Evolutionary conservation across 2,329 filamentous ascomycete species (phyloP).

Genomic region (Ophiosphaerella korrae): DNA sequence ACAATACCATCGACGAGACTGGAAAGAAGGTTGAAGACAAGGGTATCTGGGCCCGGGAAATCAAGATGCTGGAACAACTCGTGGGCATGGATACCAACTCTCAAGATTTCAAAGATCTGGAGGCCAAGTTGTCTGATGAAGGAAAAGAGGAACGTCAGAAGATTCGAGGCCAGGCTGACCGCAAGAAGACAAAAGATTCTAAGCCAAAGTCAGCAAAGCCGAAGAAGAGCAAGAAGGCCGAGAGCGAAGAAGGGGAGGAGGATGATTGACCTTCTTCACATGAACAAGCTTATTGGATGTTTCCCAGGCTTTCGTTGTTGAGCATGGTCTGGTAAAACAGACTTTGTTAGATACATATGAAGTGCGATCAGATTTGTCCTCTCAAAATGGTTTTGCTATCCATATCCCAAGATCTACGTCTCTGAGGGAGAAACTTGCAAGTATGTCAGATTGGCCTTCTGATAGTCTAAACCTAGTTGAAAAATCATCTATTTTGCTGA

Average conservation of each 20-base stretch:
- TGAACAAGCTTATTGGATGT: neutral
- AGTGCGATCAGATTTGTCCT: no score
- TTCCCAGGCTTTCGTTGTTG: no score
- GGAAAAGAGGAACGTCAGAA: conserved; percentile 75
- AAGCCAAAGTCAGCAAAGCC: conserved; percentile 42
- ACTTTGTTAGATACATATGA: neutral
- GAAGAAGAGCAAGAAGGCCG: conserved; percentile 35
- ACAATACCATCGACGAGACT: conserved; percentile 70
- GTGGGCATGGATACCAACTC: conserved; percentile 80
- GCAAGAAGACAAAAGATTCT: conserved; percentile 51
- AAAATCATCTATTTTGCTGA: no score
- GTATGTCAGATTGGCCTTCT: no score
- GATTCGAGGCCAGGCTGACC: conserved; percentile 76
- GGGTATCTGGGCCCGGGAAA: conserved; percentile 87
- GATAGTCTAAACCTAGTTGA: no score
- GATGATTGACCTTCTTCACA: neutral
- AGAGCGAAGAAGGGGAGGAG: conserved; percentile 12
- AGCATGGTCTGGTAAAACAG: neutral
- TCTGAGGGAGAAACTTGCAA: no score
- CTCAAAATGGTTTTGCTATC: no score
- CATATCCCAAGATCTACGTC: no score
- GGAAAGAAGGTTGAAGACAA: conserved; percentile 75
- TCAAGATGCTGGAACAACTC: conserved; percentile 88
- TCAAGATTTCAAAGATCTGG: conserved; percentile 72
- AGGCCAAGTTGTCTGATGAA: conserved; percentile 67